Percentiles rank a stretch among this genome's conserved stretches.
These are phyloP conservation scores for Mangifera indica DNA, from an alignment of 345 rosid genomes.

Conservation along the genomic window DNA sequence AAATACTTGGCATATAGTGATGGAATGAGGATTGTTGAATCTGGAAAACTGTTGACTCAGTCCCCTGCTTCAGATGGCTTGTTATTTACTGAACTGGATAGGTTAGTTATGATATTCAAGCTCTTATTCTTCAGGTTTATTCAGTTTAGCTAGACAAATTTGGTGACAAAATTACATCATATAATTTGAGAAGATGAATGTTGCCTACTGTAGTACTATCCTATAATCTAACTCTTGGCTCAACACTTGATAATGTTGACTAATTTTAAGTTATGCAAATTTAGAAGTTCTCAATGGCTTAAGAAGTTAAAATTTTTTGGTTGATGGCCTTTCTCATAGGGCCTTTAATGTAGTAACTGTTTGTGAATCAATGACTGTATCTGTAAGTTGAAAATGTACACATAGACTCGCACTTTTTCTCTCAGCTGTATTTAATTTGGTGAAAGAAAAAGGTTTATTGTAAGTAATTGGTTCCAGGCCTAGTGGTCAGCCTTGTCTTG, in stretches of 20 bases:
- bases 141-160: background rate
- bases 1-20: conserved; percentile 89
- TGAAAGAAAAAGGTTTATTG: conserved; percentile 10
- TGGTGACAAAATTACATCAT: background rate
- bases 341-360: background rate
- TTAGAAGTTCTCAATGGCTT: background rate
- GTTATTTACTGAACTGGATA: conserved; percentile 71
- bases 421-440: background rate
- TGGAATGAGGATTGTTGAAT: conserved; percentile 87
- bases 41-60: conserved; percentile 57
- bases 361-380: background rate
- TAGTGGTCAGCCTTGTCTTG: conserved; percentile 81
- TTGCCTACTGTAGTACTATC: background rate
- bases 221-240: background rate
- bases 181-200: background rate
- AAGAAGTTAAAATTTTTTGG: background rate
- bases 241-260: background rate
- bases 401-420: background rate
- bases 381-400: background rate
- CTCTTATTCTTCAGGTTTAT: background rate
- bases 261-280: background rate
- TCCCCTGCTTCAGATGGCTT: conserved; percentile 66
- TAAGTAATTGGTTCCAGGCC: conserved; percentile 56
- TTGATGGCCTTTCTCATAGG: background rate
- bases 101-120: conserved; percentile 38